Evolutionary conservation across 352 stramenopile genomes (phyloP), one percentile per base, ranked within the genome.

Genomic region (Hyaloperonospora brassicae): DNA sequence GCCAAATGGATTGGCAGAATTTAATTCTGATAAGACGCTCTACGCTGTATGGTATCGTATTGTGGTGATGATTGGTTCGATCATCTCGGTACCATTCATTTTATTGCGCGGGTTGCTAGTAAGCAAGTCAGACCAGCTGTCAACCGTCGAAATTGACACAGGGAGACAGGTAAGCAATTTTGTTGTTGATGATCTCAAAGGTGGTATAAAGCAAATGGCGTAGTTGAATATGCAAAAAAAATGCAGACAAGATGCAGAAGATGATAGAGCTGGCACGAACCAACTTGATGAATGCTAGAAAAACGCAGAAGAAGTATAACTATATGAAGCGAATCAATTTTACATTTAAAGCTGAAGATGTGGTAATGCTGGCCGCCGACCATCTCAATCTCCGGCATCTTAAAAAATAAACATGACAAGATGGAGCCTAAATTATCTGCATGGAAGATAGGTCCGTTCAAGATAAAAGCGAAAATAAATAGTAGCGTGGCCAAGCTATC

Each of bases 1-100:
- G 50, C 14, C 59, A 59, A 31, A 66, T 46, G 0, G 49, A 62
- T 47, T 23, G 52, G 11, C 47, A 59, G 1, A 62, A 59, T 13
- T 40, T 59, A 1, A 41, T 57, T 1, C 2, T 67, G 11, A n/a
- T 50, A 62, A 67, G 49, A 62, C 30, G 49, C 43, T 30, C 34
- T 59, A 13, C 17, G 44, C 8, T 61, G 59, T 17, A 59, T 62
- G 44, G 11, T 57, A 3, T 62, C 48, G 4, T 52, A 59, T 30
- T 8, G 13, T 11, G 25, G 24, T n/a, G 11, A 5, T n/a, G 23
- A 48, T 35, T 48, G 23, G 21, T 9, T 8, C 5, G 23, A 35
- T 9, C 10, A 34, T n/a, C 21, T 48, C 7, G 42, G 42, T 35
- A 31, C 22, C 1, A 30, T 48, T 2, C 5, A 48, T 8, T 48